Percentiles rank a stretch among this genome's conserved stretches.
phyloP scores from a whole-genome alignment of 179 eudicot genomes.

The Silene coronaria region DNA sequence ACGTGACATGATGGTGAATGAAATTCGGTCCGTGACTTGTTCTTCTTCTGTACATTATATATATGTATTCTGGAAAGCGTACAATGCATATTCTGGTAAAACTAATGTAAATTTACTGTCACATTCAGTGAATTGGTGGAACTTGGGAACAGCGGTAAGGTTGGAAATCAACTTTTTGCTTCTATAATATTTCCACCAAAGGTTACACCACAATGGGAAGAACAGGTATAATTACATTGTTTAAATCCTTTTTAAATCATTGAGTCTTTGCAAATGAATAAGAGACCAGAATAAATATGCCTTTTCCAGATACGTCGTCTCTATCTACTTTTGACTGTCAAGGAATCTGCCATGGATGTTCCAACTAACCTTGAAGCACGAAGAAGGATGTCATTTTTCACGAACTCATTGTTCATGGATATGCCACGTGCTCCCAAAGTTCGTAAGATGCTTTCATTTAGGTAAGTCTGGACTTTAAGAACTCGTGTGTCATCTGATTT shows the following conservation, averaged over 20 bases:
- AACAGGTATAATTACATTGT: constrained; percentile 53
- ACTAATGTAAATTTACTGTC: constrained; percentile 19
- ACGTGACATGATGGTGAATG: constrained; percentile 97
- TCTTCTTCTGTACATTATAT: constrained; percentile 7
- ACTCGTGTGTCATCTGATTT: not conserved
- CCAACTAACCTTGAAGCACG: constrained; percentile 97
- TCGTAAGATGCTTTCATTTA: constrained; percentile 94
- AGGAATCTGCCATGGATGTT: constrained; percentile 88
- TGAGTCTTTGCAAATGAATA: constrained; percentile 18
- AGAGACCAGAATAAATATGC: constrained; percentile 1
- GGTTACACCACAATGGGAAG: constrained; percentile 92
- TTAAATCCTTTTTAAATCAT: not conserved
- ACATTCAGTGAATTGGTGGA: constrained; percentile 72
- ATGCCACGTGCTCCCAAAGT: constrained; percentile 98
- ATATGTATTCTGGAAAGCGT: not conserved
- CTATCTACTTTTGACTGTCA: constrained; percentile 81
- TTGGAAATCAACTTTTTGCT: constrained; percentile 74
- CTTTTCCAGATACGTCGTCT: constrained; percentile 69
- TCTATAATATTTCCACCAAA: constrained; percentile 65
- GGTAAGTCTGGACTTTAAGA: constrained; percentile 34
- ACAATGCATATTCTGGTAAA: not conserved
- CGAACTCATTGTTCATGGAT: constrained; percentile 92
- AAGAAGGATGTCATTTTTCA: constrained; percentile 83
- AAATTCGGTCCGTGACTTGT: constrained; percentile 54
- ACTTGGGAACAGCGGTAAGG: constrained; percentile 74